These are phyloP conservation scores for Nicotiana obtusifolia DNA, from an alignment of 257 asterid species.

Conservation along the genomic window DNA sequence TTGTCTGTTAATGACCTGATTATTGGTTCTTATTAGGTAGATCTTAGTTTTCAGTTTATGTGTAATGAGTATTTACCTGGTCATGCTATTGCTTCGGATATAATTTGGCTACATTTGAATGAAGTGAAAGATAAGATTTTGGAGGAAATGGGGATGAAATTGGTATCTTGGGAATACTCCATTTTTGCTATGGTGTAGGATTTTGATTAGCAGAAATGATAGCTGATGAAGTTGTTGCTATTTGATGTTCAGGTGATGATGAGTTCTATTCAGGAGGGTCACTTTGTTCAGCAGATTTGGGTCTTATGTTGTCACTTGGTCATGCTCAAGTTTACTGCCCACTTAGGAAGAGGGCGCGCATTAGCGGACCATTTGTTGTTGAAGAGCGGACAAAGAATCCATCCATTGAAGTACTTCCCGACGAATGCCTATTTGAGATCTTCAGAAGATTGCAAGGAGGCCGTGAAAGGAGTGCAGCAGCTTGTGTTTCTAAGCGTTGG, in stretches of 20 bases:
- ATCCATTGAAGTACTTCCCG: constrained; percentile 71
- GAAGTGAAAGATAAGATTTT: not conserved
- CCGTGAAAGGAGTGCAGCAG: constrained; percentile 60
- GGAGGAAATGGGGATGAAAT: not conserved
- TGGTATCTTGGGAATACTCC: not conserved
- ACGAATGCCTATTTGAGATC: constrained; percentile 89
- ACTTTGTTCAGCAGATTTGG: constrained; percentile 53
- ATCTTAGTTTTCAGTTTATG: not conserved
- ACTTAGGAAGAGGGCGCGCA: constrained; percentile 64
- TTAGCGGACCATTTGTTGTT: constrained; percentile 38
- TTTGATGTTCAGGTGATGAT: constrained; percentile 60
- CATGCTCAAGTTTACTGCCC: constrained; percentile 62
- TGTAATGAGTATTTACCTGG: not conserved
- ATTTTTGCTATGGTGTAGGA: not conserved
- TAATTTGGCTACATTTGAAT: not conserved
- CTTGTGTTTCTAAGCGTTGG: constrained; percentile 92
- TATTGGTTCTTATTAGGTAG: not conserved
- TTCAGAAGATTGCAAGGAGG: constrained; percentile 64
- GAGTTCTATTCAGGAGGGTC: constrained; percentile 49
- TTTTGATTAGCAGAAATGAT: not conserved
- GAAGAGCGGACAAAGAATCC: constrained; percentile 31
- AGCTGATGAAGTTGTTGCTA: not conserved
- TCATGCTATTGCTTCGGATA: not conserved
- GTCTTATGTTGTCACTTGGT: constrained; percentile 51
- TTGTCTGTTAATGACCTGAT: not conserved